Percentiles rank a stretch among this genome's conserved stretches.
Evolutionary conservation across 306 rosid genomes (phyloP).

Genomic region (Castanea crenata): DNA sequence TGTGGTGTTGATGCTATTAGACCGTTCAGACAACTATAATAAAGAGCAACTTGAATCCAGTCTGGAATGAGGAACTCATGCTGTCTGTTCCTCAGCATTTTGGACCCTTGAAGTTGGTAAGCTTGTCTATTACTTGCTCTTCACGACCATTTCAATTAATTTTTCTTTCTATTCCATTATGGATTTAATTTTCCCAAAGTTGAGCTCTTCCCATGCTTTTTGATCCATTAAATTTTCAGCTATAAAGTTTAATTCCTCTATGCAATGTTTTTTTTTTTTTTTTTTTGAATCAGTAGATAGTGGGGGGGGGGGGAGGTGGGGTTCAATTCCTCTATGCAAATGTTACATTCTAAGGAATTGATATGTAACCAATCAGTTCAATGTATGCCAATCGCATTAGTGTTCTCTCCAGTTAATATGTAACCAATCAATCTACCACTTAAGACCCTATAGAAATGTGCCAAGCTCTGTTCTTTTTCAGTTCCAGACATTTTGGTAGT

Average conservation of each 20-base stretch:
- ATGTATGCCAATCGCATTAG: not conserved
- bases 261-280: not conserved
- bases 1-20: conserved; percentile 39
- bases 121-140: conserved; percentile 19
- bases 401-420: not conserved
- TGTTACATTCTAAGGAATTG: not conserved
- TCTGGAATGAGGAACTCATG: conserved; percentile 98
- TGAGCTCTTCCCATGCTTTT: not conserved
- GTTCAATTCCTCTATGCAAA: not conserved
- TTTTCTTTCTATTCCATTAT: conserved; percentile 2
- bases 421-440: not conserved
- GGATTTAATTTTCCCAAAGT: not conserved
- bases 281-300: too few species aligned
- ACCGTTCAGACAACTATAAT: conserved; percentile 60
- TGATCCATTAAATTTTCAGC: not conserved
- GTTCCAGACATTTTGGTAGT: not conserved
- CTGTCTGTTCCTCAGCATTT: conserved; percentile 81
- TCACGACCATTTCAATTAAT: not conserved
- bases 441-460: not conserved
- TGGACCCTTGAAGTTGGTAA: conserved; percentile 84
- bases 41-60: conserved; percentile 90
- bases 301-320: too few species aligned
- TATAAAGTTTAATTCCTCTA: not conserved
- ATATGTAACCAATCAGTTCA: not conserved
- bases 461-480: not conserved